Base-by-base conservation (phyloP, 2,329 filamentous ascomycete species). In the Bipolaris cookei region DNA sequence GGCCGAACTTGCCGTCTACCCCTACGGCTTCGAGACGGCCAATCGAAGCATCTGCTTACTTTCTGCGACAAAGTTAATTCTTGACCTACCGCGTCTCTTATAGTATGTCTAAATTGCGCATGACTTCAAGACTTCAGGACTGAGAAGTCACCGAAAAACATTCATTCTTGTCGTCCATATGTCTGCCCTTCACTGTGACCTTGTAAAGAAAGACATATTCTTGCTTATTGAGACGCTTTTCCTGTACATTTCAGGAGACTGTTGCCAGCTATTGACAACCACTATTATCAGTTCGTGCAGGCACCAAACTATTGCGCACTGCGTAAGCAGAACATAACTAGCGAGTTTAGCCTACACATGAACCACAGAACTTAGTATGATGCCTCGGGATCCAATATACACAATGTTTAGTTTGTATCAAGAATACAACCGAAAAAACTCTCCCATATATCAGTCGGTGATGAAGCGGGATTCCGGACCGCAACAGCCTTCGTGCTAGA, bases 1-100 rank as follows among this genome's bases (percentile, higher is more conserved):
- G 66, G 47, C 66, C 65, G 57, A 51, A 28, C 13, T 38, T 45
- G 44, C 42, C 58, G 59, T 52, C 45, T 56, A 58, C 47, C 43
- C 44, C 32, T 20, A 52, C 23, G 35, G 35, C 34, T 45, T 39
- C 54, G 43, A 44, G 28, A 57, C 39, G 16, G 18, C 44, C 34
- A n/a, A 47, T 38, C 49, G 16, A 37, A 32, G 18, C 18, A 51
- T 32, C 6, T 14, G 7, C 14, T 32, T 28, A 34, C n/a, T 30
- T 35, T 7, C 34, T 18, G 21, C 4, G 11, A 20, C 23, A 16
- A 41, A 16, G 35, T 25, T 25, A 18, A n/a, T 20, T 39, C 3
- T 38, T 35, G 28, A 42, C 13, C 25, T 16, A 23, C 35, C 43
- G 23, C 41, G 44, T 35, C 46, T 13, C 16, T 45, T 51, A 61